A percentile compares a stretch with the other conserved stretches of the same genome.
phyloP scores from a whole-genome alignment of 805 yeast species.

The Pichia membranifaciens region DNA sequence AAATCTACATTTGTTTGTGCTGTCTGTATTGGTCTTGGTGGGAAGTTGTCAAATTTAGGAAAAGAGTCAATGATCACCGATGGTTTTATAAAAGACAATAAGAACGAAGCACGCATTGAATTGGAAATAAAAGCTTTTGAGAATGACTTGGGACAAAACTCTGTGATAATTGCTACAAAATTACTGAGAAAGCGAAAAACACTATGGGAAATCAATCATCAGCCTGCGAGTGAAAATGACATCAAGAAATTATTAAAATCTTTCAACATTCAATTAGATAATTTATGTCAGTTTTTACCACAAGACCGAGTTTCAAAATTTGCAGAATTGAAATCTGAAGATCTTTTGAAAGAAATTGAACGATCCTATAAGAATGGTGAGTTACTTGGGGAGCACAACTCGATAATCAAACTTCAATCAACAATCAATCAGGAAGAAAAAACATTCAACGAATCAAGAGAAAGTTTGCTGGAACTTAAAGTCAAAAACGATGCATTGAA shows the following conservation, averaged over 20 bases:
- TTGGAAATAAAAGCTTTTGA: constrained; percentile 40
- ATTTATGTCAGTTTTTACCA: constrained; percentile 88
- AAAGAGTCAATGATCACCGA: constrained; percentile 52
- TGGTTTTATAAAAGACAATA: constrained; percentile 71
- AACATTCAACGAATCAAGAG: constrained; percentile 27
- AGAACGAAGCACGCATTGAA: constrained; percentile 40
- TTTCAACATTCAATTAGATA: constrained; percentile 79
- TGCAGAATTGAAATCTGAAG: constrained; percentile 73
- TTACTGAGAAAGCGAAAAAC: constrained; percentile 41
- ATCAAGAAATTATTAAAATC: constrained; percentile 41
- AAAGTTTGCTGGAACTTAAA: constrained; percentile 30
- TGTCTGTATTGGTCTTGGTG: constrained; percentile 81
- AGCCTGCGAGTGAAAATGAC: constrained; percentile 34
- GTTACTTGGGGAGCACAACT: constrained; percentile 50
- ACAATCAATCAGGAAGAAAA: constrained; percentile 27
- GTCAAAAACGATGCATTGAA: constrained; percentile 35
- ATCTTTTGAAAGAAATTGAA: constrained; percentile 69
- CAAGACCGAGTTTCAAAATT: constrained; percentile 94
- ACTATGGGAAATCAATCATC: constrained; percentile 46
- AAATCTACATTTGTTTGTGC: constrained; percentile 92
- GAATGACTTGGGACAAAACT: constrained; percentile 15
- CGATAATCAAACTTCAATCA: constrained; percentile 47
- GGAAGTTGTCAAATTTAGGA: constrained; percentile 68
- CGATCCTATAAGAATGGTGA: constrained; percentile 66
- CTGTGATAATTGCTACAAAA: constrained; percentile 39